Conservation (phyloP, 495 filamentous ascomycete species). For the Penicillium macrosclerotiorum region DNA sequence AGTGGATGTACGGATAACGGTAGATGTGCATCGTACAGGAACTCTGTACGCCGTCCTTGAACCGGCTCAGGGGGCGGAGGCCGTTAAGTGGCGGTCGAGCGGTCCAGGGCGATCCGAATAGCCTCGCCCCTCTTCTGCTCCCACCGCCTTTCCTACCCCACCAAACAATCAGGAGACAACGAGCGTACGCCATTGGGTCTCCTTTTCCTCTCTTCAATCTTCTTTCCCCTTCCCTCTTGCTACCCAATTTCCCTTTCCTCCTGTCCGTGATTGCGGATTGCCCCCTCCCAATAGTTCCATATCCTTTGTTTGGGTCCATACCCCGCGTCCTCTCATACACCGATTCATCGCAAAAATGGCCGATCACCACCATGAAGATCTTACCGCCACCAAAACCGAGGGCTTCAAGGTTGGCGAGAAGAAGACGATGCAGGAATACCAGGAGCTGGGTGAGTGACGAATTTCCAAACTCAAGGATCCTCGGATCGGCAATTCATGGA, state of each 20-base stretch:
- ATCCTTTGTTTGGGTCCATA: conserved; percentile 10
- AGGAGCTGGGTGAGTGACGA: conserved; percentile 74
- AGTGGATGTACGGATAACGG: no score
- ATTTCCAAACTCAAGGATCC: neutral
- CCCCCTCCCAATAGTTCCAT: neutral
- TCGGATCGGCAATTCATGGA: neutral
- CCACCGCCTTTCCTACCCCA: conserved; percentile 51
- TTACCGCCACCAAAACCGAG: conserved; percentile 79
- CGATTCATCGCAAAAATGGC: conserved; percentile 59
- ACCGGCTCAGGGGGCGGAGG: no score
- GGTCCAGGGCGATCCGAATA: conserved; percentile 20
- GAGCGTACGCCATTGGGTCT: conserved; percentile 4
- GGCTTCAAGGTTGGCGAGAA: conserved; percentile 98
- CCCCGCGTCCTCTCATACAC: conserved; percentile 21
- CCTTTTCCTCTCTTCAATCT: conserved; percentile 1
- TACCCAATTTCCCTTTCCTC: neutral
- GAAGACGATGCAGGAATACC: conserved; percentile 92
- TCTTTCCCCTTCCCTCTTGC: neutral
- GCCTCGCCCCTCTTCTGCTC: conserved; percentile 41
- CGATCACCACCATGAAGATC: conserved; percentile 74
- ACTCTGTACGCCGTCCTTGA: no score
- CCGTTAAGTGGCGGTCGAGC: no score
- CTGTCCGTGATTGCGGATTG: neutral
- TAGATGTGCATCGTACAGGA: no score
- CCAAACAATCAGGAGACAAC: conserved; percentile 25